These are phyloP conservation scores for Linanthus parryae DNA, from an alignment of 148 eudicot species.

Conservation along the genomic window DNA sequence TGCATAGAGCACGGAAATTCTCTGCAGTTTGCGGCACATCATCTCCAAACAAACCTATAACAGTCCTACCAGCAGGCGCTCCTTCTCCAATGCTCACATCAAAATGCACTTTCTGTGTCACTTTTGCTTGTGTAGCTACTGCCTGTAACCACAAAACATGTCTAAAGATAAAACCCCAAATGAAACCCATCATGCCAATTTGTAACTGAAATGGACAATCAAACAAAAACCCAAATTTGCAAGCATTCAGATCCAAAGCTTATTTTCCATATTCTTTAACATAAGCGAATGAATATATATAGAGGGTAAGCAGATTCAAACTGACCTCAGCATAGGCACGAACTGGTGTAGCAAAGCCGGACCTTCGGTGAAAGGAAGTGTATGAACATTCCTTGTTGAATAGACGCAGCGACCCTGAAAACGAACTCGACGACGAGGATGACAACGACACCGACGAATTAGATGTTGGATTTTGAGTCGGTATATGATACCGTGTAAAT, in stretches of 20 bases:
- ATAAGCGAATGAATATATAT: background rate
- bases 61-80: constrained; percentile 75
- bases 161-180: too few relatives aligned
- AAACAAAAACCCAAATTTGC: too few relatives aligned
- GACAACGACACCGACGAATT: background rate
- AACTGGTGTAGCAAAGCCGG: constrained; percentile 20
- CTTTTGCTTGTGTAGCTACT: constrained; percentile 63
- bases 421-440: constrained; percentile 30
- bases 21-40: constrained; percentile 92
- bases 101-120: constrained; percentile 69
- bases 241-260: background rate
- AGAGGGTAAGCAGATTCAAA: background rate
- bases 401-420: constrained; percentile 25
- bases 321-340: constrained; percentile 68
- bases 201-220: too few relatives aligned
- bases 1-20: constrained; percentile 95
- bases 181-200: too few relatives aligned
- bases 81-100: constrained; percentile 90
- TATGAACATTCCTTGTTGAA: constrained; percentile 15
- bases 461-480: too few relatives aligned
- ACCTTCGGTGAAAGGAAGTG: constrained; percentile 13
- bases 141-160: constrained; percentile 38
- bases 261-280: background rate
- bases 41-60: constrained; percentile 87
- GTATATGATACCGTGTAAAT: too few relatives aligned